phyloP scores from a whole-genome alignment of 768 basidiomycete species.

The Auriscalpium vulgare region DNA sequence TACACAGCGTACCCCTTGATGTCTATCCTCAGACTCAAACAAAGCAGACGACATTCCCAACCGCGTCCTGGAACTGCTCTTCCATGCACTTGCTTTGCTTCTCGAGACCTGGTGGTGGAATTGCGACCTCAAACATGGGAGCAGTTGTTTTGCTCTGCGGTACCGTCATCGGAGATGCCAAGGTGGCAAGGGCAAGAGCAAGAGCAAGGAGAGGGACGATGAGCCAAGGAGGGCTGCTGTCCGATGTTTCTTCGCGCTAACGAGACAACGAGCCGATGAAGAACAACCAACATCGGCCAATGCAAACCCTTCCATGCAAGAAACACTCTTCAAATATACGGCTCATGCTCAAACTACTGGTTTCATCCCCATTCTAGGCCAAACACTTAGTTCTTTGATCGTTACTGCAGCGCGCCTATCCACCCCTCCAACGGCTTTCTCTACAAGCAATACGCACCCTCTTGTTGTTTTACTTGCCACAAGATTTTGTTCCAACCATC shows the following conservation, averaged over 20 bases:
- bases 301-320: conserved; percentile 12
- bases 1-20: conserved; percentile 89
- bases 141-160: conserved; percentile 73
- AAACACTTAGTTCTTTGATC: conserved; percentile 73
- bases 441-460: conserved; percentile 51
- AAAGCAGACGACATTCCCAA: conserved; percentile 62
- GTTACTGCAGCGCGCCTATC: conserved; percentile 46
- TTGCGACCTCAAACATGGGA: conserved; percentile 72
- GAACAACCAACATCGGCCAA: conserved; percentile 27
- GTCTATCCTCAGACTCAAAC: conserved; percentile 74
- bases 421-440: conserved; percentile 56
- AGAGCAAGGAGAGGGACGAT: conserved; percentile 62
- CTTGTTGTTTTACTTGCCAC: conserved; percentile 38
- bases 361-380: conserved; percentile 75
- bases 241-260: conserved; percentile 53
- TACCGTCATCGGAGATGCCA: conserved; percentile 55
- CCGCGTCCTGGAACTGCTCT: conserved; percentile 67
- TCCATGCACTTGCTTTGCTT: conserved; percentile 50
- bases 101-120: conserved; percentile 81
- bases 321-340: conserved; percentile 32
- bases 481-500: conserved; percentile 56
- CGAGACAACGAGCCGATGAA: conserved; percentile 42
- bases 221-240: conserved; percentile 76
- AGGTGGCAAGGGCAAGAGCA: conserved; percentile 52
- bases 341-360: conserved; percentile 32